Base-by-base conservation (phyloP, 2,329 filamentous ascomycete genomes). In the Pleurostoma richardsiae region DNA sequence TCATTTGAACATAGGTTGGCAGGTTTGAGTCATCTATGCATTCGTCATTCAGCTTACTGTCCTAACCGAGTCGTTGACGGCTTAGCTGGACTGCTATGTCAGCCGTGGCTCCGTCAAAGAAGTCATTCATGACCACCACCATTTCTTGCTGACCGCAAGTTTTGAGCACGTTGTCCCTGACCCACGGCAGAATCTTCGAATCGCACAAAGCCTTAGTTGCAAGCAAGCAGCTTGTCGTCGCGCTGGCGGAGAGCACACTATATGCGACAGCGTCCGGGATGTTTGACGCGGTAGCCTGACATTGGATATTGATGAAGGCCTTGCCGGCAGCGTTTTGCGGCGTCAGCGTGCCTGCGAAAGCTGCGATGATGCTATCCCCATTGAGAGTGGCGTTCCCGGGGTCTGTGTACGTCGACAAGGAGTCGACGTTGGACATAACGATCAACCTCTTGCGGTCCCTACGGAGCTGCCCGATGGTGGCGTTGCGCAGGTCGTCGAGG, bases 221-320 rank as follows among this genome's bases (percentile, higher is more conserved):
- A 51, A 75, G 41, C 5, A 76, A 57, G 40, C 69, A 71, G 52
- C 65, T 70, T 11, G 65, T 75, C 26, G 61, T 64, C 1, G 69
- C 66, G 54, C 73, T 66, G 4, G 65, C 62, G 41, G 69, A 63
- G n/a, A 74, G 39, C 6, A 76, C 68, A 39, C 67, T 72, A 46
- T 70, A 70, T 4, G 66, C 61, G 38, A 77, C 64, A 0, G 73
- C 74, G 47, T 71, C 67, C 4, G 65, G 60, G 39, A 77, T 71
- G 52, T 73, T 74, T 4, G 70, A 70, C n/a, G 72, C 66, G 3
- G 73, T 78, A 3, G 73, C 73, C 59, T 77, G 73, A 46, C 72
- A 76, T 52, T 77, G 74, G 41, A 71, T 57, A 42, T 70, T 67
- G 36, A 68, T 65, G 49, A 72, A 67, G 4, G 62, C 63, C 38